Evolutionary conservation across 306 rosid species (phyloP).

Genomic region (Lagenaria siceraria): DNA sequence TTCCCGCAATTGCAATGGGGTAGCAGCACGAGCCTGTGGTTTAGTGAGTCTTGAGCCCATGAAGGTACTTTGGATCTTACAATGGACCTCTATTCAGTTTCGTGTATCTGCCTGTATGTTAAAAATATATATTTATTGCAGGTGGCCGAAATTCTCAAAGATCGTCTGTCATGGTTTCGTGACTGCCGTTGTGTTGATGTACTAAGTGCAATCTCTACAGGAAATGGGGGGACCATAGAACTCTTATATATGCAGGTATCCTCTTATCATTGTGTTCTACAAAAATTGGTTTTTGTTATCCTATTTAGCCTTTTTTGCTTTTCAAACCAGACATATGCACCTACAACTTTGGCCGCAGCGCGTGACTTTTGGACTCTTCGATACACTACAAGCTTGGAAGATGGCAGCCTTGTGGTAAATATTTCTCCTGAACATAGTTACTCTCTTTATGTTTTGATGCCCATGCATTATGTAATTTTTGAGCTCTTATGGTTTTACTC

Average conservation of each 20-base stretch:
- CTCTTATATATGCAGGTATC: constrained; percentile 92
- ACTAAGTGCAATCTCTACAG: constrained; percentile 60
- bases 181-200: constrained; percentile 84
- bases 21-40: constrained; percentile 99
- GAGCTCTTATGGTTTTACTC: background rate
- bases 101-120: background rate
- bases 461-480: background rate
- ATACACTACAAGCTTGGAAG: constrained; percentile 80
- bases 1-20: constrained; percentile 86
- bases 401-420: constrained; percentile 90
- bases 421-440: background rate
- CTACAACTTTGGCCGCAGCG: constrained; percentile 89
- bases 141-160: constrained; percentile 96
- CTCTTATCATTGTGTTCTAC: background rate
- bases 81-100: background rate
- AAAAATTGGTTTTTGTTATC: background rate
- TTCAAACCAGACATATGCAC: constrained; percentile 64
- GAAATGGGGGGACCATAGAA: constrained; percentile 81
- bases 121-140: constrained; percentile 5
- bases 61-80: constrained; percentile 31
- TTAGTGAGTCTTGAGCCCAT: constrained; percentile 97
- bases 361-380: constrained; percentile 91
- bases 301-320: background rate
- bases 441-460: background rate
- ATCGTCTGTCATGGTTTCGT: constrained; percentile 80